Percentiles rank a stretch among this genome's conserved stretches.
phyloP scores from a whole-genome alignment of 371 early-diverging fungal genomes.

The Rhizomucor pusillus region DNA sequence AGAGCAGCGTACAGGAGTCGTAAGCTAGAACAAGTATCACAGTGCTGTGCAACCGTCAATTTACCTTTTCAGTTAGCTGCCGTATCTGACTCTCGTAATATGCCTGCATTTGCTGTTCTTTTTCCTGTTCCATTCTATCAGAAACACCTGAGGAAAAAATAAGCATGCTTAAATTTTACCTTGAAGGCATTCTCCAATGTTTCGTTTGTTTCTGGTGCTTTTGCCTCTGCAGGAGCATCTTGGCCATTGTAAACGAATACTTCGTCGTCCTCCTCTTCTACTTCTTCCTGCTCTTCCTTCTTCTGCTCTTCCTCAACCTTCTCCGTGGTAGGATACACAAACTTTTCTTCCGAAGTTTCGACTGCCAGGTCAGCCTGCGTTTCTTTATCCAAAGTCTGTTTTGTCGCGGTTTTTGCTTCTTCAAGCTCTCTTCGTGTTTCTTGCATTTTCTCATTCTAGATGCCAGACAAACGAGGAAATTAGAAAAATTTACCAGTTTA shows the following conservation, averaged over 20 bases:
- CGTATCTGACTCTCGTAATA: constrained; percentile 31
- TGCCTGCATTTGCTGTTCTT: constrained; percentile 23
- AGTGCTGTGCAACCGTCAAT: not conserved
- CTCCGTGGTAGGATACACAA: constrained; percentile 33
- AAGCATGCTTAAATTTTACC: not conserved
- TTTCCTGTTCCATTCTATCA: not conserved
- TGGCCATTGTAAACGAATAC: constrained; percentile 40
- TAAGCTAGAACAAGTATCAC: not conserved
- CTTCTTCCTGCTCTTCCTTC: constrained; percentile 10
- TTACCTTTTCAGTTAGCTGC: constrained; percentile 34
- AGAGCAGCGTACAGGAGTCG: not conserved
- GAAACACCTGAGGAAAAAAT: not conserved
- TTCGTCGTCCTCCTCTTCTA: constrained; percentile 38
- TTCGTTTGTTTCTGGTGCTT: not conserved
- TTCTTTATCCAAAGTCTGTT: constrained; percentile 11
- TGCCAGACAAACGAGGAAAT: too few relatives aligned
- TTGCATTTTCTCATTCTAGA: constrained; percentile 5
- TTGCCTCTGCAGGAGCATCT: constrained; percentile 23
- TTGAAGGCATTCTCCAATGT: not conserved
- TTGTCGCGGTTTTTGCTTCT: not conserved
- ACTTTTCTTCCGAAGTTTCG: constrained; percentile 31
- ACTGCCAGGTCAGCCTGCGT: constrained; percentile 19
- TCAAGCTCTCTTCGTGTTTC: not conserved
- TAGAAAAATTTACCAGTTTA: too few relatives aligned
- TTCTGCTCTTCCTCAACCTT: not conserved